phyloP scores from a whole-genome alignment of 352 stramenopile species.

The Phytophthora vignae region DNA sequence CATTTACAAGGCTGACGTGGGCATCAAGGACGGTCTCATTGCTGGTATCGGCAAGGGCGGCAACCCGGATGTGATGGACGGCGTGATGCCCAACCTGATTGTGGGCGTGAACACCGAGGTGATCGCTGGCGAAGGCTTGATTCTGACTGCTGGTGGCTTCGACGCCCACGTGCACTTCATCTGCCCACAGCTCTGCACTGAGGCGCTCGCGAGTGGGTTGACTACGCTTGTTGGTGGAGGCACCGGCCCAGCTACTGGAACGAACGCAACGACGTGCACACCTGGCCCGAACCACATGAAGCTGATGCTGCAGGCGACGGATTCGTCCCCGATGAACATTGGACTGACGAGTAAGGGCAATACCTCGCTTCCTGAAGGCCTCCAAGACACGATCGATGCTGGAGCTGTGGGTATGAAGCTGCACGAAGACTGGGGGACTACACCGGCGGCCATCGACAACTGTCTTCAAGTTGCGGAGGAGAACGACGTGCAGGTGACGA shows the following conservation, averaged over 20 bases:
- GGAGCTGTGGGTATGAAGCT: conserved; percentile 97
- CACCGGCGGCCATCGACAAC: conserved; percentile 94
- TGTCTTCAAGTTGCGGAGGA: conserved; percentile 92
- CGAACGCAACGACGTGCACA: conserved; percentile 98
- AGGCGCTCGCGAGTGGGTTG: conserved; percentile 93
- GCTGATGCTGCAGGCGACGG: conserved; percentile 96
- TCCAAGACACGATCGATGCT: conserved; percentile 92
- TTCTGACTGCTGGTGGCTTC: conserved; percentile 96
- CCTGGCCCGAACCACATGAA: conserved; percentile 94
- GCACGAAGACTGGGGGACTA: conserved; percentile 98
- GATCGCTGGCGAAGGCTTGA: conserved; percentile 96
- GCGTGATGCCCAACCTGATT: conserved; percentile 88
- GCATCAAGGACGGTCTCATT: conserved; percentile 95
- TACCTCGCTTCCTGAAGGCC: conserved; percentile 80
- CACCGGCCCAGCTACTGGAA: conserved; percentile 93
- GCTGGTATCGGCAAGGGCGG: conserved; percentile 96
- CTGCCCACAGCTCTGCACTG: conserved; percentile 94
- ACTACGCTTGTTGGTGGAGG: conserved; percentile 94
- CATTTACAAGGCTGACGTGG: conserved; percentile 97
- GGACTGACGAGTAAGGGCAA: conserved; percentile 98
- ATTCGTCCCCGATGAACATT: conserved; percentile 96
- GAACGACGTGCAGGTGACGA: conserved; percentile 96
- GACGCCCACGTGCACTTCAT: conserved; percentile 99
- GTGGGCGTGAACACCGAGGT: conserved; percentile 95
- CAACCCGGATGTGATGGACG: conserved; percentile 97